Conservation (phyloP, 768 basidiomycete species). For the Calocera cornea region DNA sequence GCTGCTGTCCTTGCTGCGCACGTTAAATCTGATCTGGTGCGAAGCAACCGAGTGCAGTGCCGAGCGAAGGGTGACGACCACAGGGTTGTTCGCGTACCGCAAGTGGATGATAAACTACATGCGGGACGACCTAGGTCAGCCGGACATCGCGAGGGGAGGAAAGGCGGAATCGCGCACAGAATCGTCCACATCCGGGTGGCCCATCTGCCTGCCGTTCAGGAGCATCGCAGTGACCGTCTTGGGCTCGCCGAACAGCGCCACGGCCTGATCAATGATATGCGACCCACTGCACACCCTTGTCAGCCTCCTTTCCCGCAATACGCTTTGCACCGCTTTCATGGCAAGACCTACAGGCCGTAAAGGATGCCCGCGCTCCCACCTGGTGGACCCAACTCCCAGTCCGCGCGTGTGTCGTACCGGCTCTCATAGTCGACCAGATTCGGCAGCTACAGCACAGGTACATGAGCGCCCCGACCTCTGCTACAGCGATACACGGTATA, state of each 20-base stretch:
- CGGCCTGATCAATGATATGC: slow-evolving; percentile 8
- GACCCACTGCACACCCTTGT: neutral
- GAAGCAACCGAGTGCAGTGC: slow-evolving; percentile 4
- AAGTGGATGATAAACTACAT: slow-evolving; percentile 7
- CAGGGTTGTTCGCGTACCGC: slow-evolving; percentile 8
- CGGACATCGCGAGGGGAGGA: neutral
- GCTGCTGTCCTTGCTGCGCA: slow-evolving; percentile 4
- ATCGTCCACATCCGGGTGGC: slow-evolving; percentile 9
- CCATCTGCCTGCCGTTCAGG: neutral
- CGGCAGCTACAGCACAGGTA: neutral
- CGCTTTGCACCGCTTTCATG: neutral
- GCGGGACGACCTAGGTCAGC: no score
- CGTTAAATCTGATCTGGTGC: slow-evolving; percentile 8
- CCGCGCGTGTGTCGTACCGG: neutral
- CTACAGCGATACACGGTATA: no score
- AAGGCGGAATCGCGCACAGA: neutral
- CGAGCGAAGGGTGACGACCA: slow-evolving; percentile 6
- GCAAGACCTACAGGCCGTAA: slow-evolving; percentile 6
- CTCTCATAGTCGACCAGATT: neutral
- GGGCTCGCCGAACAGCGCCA: slow-evolving; percentile 8
- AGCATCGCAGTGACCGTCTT: slow-evolving; percentile 5
- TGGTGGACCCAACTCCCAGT: slow-evolving; percentile 1
- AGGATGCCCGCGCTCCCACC: slow-evolving; percentile 8
- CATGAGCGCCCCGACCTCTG: neutral
- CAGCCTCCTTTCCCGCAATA: no score